phyloP scores from a whole-genome alignment of 371 early-diverging fungal species.

The Apophysomyces elegans region DNA sequence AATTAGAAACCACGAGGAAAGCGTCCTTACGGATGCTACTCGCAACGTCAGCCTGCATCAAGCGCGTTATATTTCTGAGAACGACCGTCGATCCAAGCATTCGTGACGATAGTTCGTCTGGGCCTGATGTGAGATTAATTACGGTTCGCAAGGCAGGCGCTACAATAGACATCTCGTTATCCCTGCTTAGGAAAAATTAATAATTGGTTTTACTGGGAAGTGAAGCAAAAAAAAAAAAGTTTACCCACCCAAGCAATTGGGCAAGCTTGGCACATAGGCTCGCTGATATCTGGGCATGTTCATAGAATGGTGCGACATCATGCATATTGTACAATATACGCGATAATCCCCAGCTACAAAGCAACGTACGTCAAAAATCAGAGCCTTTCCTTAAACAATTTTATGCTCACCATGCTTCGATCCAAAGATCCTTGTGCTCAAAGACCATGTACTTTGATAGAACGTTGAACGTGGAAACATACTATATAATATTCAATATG shows the following conservation, averaged over 20 bases:
- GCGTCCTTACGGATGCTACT: conserved; percentile 50
- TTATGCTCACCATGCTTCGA: conserved; percentile 54
- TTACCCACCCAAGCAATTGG: conserved; percentile 31
- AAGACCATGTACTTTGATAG: conserved; percentile 49
- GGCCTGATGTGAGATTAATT: conserved; percentile 62
- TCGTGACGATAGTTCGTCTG: conserved; percentile 40
- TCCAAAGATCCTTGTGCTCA: conserved; percentile 52
- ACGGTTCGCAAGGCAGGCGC: conserved; percentile 46
- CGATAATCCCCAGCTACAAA: conserved; percentile 59
- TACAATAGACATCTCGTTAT: conserved; percentile 17
- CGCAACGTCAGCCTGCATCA: conserved; percentile 27
- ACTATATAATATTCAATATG: conserved; percentile 27
- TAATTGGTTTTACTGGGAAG: neutral
- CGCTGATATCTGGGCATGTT: conserved; percentile 19
- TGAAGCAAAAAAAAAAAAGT: no score
- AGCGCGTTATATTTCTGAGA: conserved; percentile 23
- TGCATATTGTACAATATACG: conserved; percentile 64
- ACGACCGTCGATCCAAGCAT: conserved; percentile 45
- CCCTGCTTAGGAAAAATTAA: conserved; percentile 9
- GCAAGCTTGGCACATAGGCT: conserved; percentile 30
- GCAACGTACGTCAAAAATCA: neutral
- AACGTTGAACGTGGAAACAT: conserved; percentile 54
- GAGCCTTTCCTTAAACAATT: neutral
- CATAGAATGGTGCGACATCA: conserved; percentile 40
- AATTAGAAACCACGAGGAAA: conserved; percentile 55